These are phyloP conservation scores for Dissophora ornata DNA, from an alignment of 192 early-diverging fungal genomes.

Conservation along the genomic window DNA sequence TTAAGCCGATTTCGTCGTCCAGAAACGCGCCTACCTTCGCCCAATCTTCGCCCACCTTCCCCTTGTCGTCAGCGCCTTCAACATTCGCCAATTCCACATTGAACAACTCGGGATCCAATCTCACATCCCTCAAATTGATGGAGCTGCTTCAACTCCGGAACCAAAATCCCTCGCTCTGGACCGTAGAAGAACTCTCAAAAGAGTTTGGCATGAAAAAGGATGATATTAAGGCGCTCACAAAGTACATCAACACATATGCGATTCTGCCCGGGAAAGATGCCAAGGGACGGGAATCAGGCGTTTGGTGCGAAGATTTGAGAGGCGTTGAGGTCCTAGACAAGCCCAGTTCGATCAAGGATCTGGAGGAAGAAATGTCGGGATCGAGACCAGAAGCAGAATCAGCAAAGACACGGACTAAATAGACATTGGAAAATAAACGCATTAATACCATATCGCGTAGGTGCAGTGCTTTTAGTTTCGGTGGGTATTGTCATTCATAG, in stretches of 20 bases:
- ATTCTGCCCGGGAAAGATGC: slow-evolving; percentile 47
- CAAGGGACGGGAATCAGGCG: slow-evolving; percentile 40
- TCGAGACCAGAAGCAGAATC: not conserved
- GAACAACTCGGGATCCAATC: not conserved
- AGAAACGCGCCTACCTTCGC: not conserved
- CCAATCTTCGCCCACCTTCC: slow-evolving; percentile 9
- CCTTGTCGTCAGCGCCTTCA: not conserved
- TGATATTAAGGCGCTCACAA: slow-evolving; percentile 24
- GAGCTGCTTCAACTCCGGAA: slow-evolving; percentile 41
- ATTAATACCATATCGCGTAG: too few relatives aligned
- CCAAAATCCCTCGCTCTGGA: slow-evolving; percentile 46
- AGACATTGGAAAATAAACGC: not conserved
- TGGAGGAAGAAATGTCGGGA: not conserved
- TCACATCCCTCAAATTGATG: slow-evolving; percentile 47
- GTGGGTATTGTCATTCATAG: too few relatives aligned
- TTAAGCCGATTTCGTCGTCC: slow-evolving; percentile 15
- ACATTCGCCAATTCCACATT: not conserved
- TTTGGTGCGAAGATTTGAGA: slow-evolving; percentile 50
- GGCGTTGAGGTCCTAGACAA: slow-evolving; percentile 40
- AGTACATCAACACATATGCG: slow-evolving; percentile 48
- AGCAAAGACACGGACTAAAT: not conserved
- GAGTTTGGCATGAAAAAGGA: slow-evolving; percentile 29
- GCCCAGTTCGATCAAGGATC: slow-evolving; percentile 22
- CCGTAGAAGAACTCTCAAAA: slow-evolving; percentile 15
- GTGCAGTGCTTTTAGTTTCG: too few relatives aligned